A percentile compares a stretch with the other conserved stretches of the same genome.
Conservation (phyloP, 192 early-diverging fungal species). For the Geosiphon pyriformis region DNA sequence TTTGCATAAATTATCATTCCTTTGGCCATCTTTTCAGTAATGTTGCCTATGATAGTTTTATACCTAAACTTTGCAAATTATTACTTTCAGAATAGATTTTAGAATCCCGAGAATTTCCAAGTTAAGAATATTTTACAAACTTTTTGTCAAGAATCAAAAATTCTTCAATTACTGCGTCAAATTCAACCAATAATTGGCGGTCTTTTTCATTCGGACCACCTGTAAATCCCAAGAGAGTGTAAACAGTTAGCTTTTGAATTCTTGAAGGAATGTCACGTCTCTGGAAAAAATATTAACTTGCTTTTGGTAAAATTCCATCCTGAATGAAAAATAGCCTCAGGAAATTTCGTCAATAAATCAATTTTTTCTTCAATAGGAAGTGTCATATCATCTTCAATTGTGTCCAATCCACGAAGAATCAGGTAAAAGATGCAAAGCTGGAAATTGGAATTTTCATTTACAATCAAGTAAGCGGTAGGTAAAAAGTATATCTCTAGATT, state of each 20-base stretch:
- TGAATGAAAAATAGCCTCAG: slow-evolving; percentile 69
- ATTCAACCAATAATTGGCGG: slow-evolving; percentile 79
- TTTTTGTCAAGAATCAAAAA: slow-evolving; percentile 61
- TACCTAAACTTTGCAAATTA: slow-evolving; percentile 47
- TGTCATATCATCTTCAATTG: slow-evolving; percentile 96
- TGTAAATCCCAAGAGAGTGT: slow-evolving; percentile 31
- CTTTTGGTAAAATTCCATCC: slow-evolving; percentile 77
- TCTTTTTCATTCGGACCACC: slow-evolving; percentile 92
- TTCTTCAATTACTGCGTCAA: slow-evolving; percentile 83
- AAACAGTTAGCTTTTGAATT: too few relatives aligned
- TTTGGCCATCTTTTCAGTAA: slow-evolving; percentile 85
- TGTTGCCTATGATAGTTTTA: slow-evolving; percentile 85
- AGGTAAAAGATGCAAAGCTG: slow-evolving; percentile 94
- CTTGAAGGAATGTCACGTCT: too few relatives aligned
- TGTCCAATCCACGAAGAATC: slow-evolving; percentile 91
- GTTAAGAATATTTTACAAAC: not conserved
- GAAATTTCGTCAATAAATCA: slow-evolving; percentile 70
- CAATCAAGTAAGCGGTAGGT: too few relatives aligned
- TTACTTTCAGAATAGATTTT: not conserved
- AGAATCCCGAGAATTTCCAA: not conserved
- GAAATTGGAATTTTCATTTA: too few relatives aligned
- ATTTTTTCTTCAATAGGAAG: slow-evolving; percentile 73
- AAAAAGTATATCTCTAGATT: too few relatives aligned
- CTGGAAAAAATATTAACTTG: slow-evolving; percentile 28
- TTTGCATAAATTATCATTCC: slow-evolving; percentile 85